A percentile compares a stretch with the other conserved stretches of the same genome.
These are phyloP conservation scores for Limonomyces culmigenus DNA, from an alignment of 1,284 basidiomycete species.

Conservation along the genomic window DNA sequence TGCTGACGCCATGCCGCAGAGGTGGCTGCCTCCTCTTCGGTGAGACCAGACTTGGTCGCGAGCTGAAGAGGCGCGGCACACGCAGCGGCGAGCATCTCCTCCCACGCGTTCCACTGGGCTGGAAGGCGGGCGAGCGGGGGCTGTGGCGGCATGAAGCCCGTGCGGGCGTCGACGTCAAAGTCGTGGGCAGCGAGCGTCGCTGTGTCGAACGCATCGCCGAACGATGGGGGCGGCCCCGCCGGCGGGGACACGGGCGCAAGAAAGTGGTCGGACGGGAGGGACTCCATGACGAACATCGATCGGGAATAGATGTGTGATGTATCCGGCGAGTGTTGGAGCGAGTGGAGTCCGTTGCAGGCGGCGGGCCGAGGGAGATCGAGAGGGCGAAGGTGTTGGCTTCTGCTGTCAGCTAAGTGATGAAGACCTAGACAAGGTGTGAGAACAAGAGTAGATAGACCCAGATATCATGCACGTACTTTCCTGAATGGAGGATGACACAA, in stretches of 20 bases:
- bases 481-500: too few relatives aligned
- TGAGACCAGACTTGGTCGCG: conserved; percentile 28
- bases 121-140: conserved; percentile 53
- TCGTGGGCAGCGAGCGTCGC: conserved; percentile 84
- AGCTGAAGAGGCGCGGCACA: conserved; percentile 33
- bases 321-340: too few relatives aligned
- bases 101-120: conserved; percentile 55
- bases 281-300: too few relatives aligned
- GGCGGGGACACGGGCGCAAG: conserved; percentile 16
- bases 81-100: conserved; percentile 36
- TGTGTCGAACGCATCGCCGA: conserved; percentile 49
- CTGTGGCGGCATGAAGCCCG: conserved; percentile 84
- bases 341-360: too few relatives aligned
- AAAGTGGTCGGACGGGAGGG: conserved; percentile 39
- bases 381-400: too few relatives aligned
- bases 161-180: conserved; percentile 85
- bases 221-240: conserved; percentile 16
- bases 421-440: too few relatives aligned
- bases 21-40: conserved; percentile 22
- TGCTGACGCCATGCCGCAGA: conserved; percentile 46
- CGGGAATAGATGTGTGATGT: too few relatives aligned
- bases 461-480: too few relatives aligned
- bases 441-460: too few relatives aligned
- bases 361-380: too few relatives aligned
- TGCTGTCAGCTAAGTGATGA: too few relatives aligned